These are phyloP conservation scores for Orbilia quercus DNA, from an alignment of 2,329 filamentous ascomycete species.

Conservation along the genomic window DNA sequence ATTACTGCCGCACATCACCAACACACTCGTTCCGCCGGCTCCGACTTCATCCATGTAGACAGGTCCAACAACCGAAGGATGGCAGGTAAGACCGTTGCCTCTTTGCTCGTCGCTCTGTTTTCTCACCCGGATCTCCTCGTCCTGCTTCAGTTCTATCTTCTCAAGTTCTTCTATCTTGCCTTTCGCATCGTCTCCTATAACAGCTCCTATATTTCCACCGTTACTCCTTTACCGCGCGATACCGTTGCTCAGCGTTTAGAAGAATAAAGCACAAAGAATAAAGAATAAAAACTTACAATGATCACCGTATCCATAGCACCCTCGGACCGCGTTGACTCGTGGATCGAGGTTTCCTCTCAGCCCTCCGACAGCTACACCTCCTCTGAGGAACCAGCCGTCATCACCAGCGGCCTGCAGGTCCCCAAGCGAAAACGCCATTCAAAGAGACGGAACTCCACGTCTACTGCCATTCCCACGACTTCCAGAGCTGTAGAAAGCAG, in stretches of 20 bases:
- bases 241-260: not conserved
- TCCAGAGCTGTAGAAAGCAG: conserved; percentile 45
- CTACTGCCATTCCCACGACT: conserved; percentile 43
- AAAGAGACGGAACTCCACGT: conserved; percentile 45
- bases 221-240: not conserved
- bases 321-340: conserved; percentile 73
- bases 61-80: conserved; percentile 56
- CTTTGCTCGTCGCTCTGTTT: conserved; percentile 23
- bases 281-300: conserved; percentile 43
- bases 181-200: conserved; percentile 38
- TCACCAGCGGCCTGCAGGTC: conserved; percentile 78
- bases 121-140: conserved; percentile 45
- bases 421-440: conserved; percentile 49
- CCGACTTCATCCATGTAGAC: conserved; percentile 56
- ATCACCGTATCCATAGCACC: conserved; percentile 52
- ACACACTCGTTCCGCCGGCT: conserved; percentile 48
- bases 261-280: no score
- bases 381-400: conserved; percentile 78
- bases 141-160: conserved; percentile 50
- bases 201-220: not conserved
- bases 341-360: conserved; percentile 92
- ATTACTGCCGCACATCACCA: conserved; percentile 28
- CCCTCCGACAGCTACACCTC: conserved; percentile 70
- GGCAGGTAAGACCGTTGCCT: conserved; percentile 49
- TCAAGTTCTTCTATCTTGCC: conserved; percentile 46